Evolutionary conservation across 2,329 filamentous ascomycete species (phyloP), one percentile per base, ranked within the genome.

Genomic region (Colletotrichum shisoi): DNA sequence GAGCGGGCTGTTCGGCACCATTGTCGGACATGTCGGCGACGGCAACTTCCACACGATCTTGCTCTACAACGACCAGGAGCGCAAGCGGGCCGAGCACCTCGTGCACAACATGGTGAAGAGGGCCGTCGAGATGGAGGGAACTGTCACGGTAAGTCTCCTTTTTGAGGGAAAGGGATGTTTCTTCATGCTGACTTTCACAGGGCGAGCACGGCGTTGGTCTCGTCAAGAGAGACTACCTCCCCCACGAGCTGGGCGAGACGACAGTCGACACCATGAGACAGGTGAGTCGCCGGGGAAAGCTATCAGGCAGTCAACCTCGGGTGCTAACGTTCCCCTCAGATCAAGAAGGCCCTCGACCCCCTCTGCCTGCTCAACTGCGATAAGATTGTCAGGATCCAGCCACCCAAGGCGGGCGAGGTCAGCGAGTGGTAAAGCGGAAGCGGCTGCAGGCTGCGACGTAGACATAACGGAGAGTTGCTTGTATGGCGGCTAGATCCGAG

Each of bases 31-130:
- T 73, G 90, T 91, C 19, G 90, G 90, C 0, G 90, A 94, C 71
- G 91, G 91, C 39, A 94, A 94, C 78, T 94, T 94, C 74, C 91
- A 94, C 77, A 79, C 85, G 7, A 87, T 88, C 58, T 74, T 88
- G 19, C 74, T 87, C 8, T 87, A 86, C 74, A 90, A 87, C 64
- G 86, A 91, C n/a, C 79, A 83, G 24, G 88, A 94, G 76, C 85
- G 89, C 71, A 79, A 82, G 65, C 84, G 85, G 62, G 90, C 90
- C 2, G 90, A 93, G 73, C 83, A 84, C 46, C 81, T 94, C 31
- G 90, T 95, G 31, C 91, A 94, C 75, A 84, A 88, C 65, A 95
- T 95, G 92, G 91, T 94, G 63, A 93, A 94, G 84, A 84, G 91
- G 69, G 92, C 92, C 0, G 88, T 96, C 56, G 91, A 93, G 79